These are phyloP conservation scores for Dichotomopilus funicola DNA, from an alignment of 2,329 filamentous ascomycete species.

Conservation along the genomic window DNA sequence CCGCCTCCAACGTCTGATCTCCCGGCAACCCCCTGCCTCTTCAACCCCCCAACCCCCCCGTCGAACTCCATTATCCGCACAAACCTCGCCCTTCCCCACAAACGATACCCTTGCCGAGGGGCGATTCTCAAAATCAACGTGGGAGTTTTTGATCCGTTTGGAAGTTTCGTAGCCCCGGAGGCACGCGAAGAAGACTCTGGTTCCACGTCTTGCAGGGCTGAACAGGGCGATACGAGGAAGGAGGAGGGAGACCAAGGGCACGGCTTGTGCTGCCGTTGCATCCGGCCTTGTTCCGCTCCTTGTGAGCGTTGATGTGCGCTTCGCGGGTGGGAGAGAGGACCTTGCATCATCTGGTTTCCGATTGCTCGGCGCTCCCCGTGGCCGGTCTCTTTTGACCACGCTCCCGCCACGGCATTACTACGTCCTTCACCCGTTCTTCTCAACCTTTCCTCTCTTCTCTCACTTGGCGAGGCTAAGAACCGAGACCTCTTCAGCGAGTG, in stretches of 20 bases:
- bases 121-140: not conserved
- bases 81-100: not conserved
- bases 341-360: slow-evolving; percentile 12
- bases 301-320: slow-evolving; percentile 8
- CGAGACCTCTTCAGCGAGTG: slow-evolving; percentile 32
- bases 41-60: not conserved
- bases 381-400: slow-evolving; percentile 22
- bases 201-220: not conserved
- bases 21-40: slow-evolving; percentile 27
- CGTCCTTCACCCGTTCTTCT: slow-evolving; percentile 18
- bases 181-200: not conserved
- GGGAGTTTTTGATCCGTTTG: not conserved
- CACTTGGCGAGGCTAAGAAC: slow-evolving; percentile 41
- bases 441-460: slow-evolving; percentile 28
- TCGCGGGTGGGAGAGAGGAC: slow-evolving; percentile 6
- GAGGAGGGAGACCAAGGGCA: slow-evolving; percentile 1
- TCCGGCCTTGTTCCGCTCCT: not conserved
- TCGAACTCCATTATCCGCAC: slow-evolving; percentile 4
- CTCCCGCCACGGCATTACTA: slow-evolving; percentile 18
- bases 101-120: not conserved
- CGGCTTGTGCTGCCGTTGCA: too few relatives aligned
- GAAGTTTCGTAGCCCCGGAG: slow-evolving; percentile 9
- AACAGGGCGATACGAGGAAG: slow-evolving; percentile 1
- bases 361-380: slow-evolving; percentile 4
- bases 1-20: slow-evolving; percentile 39